phyloP scores from a whole-genome alignment of 2,329 filamentous ascomycete species.

The Calycina herbarum region DNA sequence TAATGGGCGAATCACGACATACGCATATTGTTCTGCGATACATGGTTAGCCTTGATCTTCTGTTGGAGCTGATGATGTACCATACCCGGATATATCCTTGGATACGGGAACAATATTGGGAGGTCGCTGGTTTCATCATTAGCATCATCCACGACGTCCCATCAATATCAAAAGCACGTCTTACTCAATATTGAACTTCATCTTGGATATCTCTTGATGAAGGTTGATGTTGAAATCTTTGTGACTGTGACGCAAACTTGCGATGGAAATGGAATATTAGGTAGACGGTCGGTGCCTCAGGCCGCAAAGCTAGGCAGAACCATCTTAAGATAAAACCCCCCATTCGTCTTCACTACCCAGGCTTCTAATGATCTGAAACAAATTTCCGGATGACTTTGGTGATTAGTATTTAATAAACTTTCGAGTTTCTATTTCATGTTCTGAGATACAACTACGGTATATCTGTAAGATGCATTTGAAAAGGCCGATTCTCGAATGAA shows the following conservation, averaged over 20 bases:
- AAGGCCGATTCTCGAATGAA: background rate
- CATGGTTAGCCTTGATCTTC: slow-evolving; percentile 36
- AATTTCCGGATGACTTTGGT: too few species aligned
- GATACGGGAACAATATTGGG: slow-evolving; percentile 72
- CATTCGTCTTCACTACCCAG: too few species aligned
- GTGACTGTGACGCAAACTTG: background rate
- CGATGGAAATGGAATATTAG: background rate
- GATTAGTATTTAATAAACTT: too few species aligned
- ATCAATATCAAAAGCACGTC: slow-evolving; percentile 22
- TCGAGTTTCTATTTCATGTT: too few species aligned
- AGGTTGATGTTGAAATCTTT: slow-evolving; percentile 8
- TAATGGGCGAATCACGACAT: slow-evolving; percentile 24
- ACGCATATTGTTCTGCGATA: slow-evolving; percentile 70
- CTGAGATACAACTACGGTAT: too few species aligned
- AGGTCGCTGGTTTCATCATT: slow-evolving; percentile 53
- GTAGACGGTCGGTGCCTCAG: background rate
- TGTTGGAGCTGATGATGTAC: background rate
- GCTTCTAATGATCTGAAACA: too few species aligned
- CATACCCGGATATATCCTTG: slow-evolving; percentile 64
- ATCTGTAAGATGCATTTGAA: background rate
- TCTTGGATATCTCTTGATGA: slow-evolving; percentile 43
- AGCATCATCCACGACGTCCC: background rate
- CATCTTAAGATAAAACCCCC: too few species aligned
- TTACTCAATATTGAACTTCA: slow-evolving; percentile 80
- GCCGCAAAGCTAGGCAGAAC: background rate